Conservation (phyloP, 2,329 filamentous ascomycete genomes). For the Nigrograna mackinnonii region DNA sequence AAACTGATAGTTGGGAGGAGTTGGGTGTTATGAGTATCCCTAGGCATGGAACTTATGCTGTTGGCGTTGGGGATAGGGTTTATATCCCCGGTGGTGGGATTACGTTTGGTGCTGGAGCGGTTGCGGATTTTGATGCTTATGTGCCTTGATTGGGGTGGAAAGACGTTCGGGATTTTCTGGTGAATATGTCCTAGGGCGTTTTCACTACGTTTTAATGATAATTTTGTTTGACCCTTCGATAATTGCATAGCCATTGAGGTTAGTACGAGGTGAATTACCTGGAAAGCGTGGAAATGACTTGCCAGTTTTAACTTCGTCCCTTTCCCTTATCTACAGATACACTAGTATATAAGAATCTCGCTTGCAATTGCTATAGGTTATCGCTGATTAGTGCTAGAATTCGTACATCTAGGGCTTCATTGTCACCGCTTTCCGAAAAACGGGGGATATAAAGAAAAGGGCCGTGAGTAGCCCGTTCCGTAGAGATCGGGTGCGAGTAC, state of each 20-base stretch:
- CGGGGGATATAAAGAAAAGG: no score
- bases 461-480: no score
- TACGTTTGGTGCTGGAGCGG: constrained; percentile 14
- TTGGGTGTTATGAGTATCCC: constrained; percentile 20
- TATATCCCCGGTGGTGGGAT: constrained; percentile 29
- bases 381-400: no score
- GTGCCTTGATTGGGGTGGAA: constrained; percentile 3
- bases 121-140: constrained; percentile 22
- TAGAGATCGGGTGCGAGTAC: no score
- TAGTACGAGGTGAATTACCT: background rate
- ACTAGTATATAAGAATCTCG: no score
- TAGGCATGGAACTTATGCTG: constrained; percentile 28
- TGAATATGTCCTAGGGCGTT: no score
- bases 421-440: no score
- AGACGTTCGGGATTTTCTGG: no score
- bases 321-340: background rate
- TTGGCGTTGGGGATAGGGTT: constrained; percentile 18
- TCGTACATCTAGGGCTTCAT: no score
- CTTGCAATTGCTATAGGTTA: no score
- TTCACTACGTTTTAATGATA: background rate
- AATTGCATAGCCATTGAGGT: background rate
- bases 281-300: background rate
- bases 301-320: background rate
- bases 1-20: constrained; percentile 17
- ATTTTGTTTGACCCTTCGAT: background rate